phyloP scores from a whole-genome alignment of 345 rosid genomes.

The Bretschneidera sinensis region DNA sequence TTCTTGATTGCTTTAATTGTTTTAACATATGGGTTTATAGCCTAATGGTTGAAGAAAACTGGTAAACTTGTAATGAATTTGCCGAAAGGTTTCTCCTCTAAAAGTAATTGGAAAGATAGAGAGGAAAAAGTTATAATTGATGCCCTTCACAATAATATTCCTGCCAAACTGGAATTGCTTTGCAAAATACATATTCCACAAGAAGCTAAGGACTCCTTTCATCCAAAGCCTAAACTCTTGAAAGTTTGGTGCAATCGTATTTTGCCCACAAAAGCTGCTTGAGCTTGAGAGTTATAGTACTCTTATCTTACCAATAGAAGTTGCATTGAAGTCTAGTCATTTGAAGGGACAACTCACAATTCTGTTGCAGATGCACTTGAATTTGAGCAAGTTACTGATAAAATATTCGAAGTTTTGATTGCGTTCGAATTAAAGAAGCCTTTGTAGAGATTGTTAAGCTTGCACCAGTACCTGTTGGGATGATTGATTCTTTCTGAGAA shows the following conservation, averaged over 20 bases:
- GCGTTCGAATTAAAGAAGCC: constrained; percentile 74
- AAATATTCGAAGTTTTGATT: constrained; percentile 77
- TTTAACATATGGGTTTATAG: constrained; percentile 9
- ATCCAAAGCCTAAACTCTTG: constrained; percentile 26
- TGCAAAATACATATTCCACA: constrained; percentile 29
- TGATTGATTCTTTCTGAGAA: constrained; percentile 75
- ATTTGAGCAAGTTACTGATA: constrained; percentile 65
- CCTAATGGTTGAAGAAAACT: constrained; percentile 12
- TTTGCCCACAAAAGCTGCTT: constrained; percentile 58
- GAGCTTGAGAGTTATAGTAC: constrained; percentile 73
- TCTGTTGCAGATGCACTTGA: constrained; percentile 59
- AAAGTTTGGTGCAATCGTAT: constrained; percentile 83
- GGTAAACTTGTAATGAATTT: constrained; percentile 13
- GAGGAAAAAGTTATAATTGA: constrained; percentile 18
- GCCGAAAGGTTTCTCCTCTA: constrained; percentile 5
- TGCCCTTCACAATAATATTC: constrained; percentile 23
- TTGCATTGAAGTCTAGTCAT: constrained; percentile 51
- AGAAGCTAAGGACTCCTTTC: constrained; percentile 32
- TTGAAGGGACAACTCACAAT: constrained; percentile 64
- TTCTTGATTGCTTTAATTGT: constrained; percentile 4
- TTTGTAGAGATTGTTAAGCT: constrained; percentile 54
- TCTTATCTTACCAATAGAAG: constrained; percentile 67
- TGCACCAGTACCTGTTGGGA: constrained; percentile 63
- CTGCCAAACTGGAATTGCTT: constrained; percentile 22
- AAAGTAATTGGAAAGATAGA: not conserved